These are phyloP conservation scores for Ceratobasidium sp. DNA, from an alignment of 1,284 basidiomycete species.

Conservation along the genomic window DNA sequence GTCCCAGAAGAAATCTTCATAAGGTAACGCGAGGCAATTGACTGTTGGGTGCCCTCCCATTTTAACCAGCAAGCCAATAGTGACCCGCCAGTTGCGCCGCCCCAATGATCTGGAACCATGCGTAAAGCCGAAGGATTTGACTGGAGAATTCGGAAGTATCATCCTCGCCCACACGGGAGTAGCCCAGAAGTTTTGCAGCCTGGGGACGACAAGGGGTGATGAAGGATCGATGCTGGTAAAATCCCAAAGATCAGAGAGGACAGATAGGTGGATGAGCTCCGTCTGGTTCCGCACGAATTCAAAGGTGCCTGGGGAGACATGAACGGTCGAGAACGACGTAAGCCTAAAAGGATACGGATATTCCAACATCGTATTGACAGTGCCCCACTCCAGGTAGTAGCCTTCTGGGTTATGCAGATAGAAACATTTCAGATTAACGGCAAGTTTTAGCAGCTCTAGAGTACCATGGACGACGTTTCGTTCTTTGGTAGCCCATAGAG, in stretches of 20 bases:
- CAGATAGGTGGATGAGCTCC: not conserved
- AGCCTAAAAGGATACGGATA: not conserved
- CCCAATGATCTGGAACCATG: not conserved
- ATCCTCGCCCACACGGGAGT: not conserved
- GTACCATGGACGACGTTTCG: not conserved
- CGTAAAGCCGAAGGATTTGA: not conserved
- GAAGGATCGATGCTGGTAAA: not conserved
- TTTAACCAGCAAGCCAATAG: not conserved
- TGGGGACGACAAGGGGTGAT: not conserved
- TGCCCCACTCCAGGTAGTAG: not conserved
- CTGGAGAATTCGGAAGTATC: conserved; percentile 8
- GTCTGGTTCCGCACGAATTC: not conserved
- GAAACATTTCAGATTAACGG: not conserved
- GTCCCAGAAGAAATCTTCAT: conserved; percentile 21
- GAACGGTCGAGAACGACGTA: not conserved
- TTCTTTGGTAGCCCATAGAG: not conserved
- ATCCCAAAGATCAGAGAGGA: not conserved
- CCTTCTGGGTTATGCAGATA: not conserved
- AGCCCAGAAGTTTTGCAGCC: not conserved
- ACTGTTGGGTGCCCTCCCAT: not conserved
- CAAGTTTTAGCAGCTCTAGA: not conserved
- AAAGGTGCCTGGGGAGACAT: not conserved
- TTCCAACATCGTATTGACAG: not conserved
- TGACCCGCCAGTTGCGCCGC: not conserved
- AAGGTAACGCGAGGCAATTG: not conserved